These are phyloP conservation scores for Ophiostoma australiae DNA, from an alignment of 2,329 filamentous ascomycete species.

Conservation along the genomic window DNA sequence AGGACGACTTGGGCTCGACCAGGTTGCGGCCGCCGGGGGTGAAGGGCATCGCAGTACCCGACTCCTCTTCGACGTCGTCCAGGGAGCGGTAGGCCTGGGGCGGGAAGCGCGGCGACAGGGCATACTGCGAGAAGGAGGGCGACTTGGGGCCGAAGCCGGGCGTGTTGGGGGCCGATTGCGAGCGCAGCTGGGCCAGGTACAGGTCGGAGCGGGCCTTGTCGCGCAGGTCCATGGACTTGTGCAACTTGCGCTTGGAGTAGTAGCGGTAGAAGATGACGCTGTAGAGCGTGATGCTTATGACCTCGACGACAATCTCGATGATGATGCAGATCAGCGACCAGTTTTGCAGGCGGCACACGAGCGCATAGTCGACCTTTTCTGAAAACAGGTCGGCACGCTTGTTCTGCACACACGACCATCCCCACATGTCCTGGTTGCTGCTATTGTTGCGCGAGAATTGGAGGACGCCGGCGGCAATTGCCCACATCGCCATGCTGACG, in stretches of 20 bases:
- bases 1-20: constrained; percentile 59
- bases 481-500: constrained; percentile 89
- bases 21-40: constrained; percentile 51
- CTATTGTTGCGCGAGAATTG: constrained; percentile 70
- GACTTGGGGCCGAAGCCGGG: constrained; percentile 76
- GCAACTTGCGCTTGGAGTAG: constrained; percentile 90
- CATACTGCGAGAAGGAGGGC: constrained; percentile 50
- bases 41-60: constrained; percentile 39
- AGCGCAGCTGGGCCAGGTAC: constrained; percentile 79
- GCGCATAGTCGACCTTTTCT: constrained; percentile 77
- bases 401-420: constrained; percentile 95
- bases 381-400: constrained; percentile 70
- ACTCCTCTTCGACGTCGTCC: constrained; percentile 38
- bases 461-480: constrained; percentile 74
- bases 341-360: constrained; percentile 90
- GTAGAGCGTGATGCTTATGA: constrained; percentile 88
- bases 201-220: constrained; percentile 92
- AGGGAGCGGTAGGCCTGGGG: constrained; percentile 49
- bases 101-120: constrained; percentile 58
- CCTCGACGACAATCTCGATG: constrained; percentile 91
- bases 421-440: constrained; percentile 87
- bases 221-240: constrained; percentile 93
- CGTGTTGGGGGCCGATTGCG: constrained; percentile 90
- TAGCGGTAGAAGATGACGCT: constrained; percentile 94
- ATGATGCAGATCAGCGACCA: constrained; percentile 96